Evolutionary conservation across 169 alveolate species (phyloP), one percentile per base, ranked within the genome.

Genomic region (Neospora caninum): DNA sequence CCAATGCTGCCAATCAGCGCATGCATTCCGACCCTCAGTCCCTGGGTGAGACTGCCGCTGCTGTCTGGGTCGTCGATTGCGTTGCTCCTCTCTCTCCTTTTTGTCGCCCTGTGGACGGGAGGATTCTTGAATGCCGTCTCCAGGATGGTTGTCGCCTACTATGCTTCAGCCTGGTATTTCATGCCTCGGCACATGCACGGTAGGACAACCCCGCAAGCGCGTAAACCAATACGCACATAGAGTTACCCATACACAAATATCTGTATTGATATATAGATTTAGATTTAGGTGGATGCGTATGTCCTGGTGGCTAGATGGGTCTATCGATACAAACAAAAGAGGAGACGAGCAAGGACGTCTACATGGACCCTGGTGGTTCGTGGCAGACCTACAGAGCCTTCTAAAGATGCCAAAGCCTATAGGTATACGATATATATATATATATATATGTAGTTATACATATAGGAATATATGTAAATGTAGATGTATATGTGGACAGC

Each of bases 61-160:
- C 34, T 82, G 2, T 43, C 89, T 29, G 22, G 69, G 89, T 82
- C 89, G 6, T 82, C 89, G 13, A 13, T 31, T 38, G 69, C 41
- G n/a, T 67, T 82, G 10, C 89, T 88, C 36, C 27, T 39, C 84
- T 0, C 53, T 4, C 80, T 88, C n/a, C 58, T 88, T 6, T 64
- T 88, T 13, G 67, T 88, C 39, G 93, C 93, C 25, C 64, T 88
- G 41, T 88, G 93, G 93, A 88, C 93, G 16, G 73, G 67, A 0
- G 93, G 69, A 0, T 88, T 88, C 67, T 16, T 88, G 36, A 88
- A 31, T 64, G 93, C 80, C 13, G 41, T 58, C 13, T 88, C 83
- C 64, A 83, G 73, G 82, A 45, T 88, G 84, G 36, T 64, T 36
- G 41, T 64, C 45, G 13, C 93, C 53, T 88, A 88, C 58, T 88